Percentiles rank a stretch among this genome's conserved stretches.
Conservation (phyloP, 2,329 filamentous ascomycete genomes). For the Hymenoscyphus albidus region DNA sequence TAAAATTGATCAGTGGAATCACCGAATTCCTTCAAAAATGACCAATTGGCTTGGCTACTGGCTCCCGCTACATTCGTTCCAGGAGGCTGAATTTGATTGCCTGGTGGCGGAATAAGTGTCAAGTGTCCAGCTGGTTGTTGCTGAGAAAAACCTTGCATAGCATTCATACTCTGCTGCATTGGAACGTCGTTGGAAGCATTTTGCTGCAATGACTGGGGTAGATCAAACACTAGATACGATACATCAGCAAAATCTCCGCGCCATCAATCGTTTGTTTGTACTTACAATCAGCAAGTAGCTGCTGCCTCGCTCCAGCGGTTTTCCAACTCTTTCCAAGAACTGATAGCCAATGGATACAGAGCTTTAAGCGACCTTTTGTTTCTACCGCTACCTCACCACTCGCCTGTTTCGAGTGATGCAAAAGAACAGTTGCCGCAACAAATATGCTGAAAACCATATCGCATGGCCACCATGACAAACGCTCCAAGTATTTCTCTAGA, state of each 20-base stretch:
- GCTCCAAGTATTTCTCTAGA: constrained; percentile 31
- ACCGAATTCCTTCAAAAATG: constrained; percentile 31
- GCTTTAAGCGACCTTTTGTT: constrained; percentile 23
- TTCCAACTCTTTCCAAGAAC: constrained; percentile 33
- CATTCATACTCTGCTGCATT: neutral
- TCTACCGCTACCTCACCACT: constrained; percentile 17
- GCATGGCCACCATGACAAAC: constrained; percentile 29
- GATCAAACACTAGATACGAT: constrained; percentile 20
- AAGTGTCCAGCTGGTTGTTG: constrained; percentile 1
- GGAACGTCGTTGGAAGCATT: neutral
- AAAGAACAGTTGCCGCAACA: constrained; percentile 29
- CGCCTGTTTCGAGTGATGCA: constrained; percentile 26
- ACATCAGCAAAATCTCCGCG: neutral
- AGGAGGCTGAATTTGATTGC: neutral
- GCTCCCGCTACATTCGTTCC: neutral
- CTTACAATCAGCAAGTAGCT: constrained; percentile 31
- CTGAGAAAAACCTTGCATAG: constrained; percentile 6
- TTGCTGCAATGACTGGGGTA: constrained; percentile 21
- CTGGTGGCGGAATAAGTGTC: neutral
- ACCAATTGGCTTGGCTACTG: constrained; percentile 26
- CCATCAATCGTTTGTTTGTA: neutral
- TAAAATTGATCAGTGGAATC: constrained; percentile 33
- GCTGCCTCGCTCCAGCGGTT: constrained; percentile 30
- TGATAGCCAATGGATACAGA: constrained; percentile 34
- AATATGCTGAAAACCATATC: constrained; percentile 34